phyloP scores from a whole-genome alignment of 441 rosid species.

The Eutrema salsugineum region DNA sequence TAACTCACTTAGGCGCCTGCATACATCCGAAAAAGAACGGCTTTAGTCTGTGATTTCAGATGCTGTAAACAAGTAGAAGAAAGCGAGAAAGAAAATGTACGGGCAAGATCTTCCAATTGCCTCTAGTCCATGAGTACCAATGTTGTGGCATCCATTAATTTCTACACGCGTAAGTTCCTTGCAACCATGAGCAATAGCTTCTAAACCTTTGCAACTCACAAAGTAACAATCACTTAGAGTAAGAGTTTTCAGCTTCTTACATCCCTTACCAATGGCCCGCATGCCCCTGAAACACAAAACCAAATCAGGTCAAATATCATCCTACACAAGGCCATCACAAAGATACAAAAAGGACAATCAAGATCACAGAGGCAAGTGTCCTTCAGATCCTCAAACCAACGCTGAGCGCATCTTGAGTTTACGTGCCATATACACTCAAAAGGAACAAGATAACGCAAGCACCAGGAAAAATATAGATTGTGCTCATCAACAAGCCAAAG shows the following conservation, averaged over 20 bases:
- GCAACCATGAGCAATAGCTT: slow-evolving; percentile 76
- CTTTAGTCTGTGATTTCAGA: not conserved
- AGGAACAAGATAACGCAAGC: not conserved
- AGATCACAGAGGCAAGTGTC: not conserved
- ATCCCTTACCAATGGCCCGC: slow-evolving; percentile 66
- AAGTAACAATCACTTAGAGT: slow-evolving; percentile 76
- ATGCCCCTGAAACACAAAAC: slow-evolving; percentile 65
- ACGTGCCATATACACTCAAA: not conserved
- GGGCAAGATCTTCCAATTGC: slow-evolving; percentile 76
- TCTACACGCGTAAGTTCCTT: slow-evolving; percentile 75
- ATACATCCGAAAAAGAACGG: slow-evolving; percentile 6
- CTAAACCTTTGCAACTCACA: slow-evolving; percentile 75
- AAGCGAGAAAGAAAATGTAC: slow-evolving; percentile 40
- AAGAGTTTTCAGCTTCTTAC: slow-evolving; percentile 70
- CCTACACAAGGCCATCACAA: not conserved
- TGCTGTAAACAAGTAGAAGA: not conserved
- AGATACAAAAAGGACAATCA: not conserved
- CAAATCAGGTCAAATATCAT: slow-evolving; percentile 22
- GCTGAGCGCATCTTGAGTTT: not conserved
- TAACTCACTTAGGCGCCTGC: slow-evolving; percentile 78
- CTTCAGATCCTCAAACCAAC: not conserved
- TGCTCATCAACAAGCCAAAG: too few relatives aligned
- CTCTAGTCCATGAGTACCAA: slow-evolving; percentile 77
- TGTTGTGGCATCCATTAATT: slow-evolving; percentile 89
- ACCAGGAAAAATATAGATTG: not conserved